Conservation (phyloP, 2,329 filamentous ascomycete species). For the Ophiostoma novo-ulmi region DNA sequence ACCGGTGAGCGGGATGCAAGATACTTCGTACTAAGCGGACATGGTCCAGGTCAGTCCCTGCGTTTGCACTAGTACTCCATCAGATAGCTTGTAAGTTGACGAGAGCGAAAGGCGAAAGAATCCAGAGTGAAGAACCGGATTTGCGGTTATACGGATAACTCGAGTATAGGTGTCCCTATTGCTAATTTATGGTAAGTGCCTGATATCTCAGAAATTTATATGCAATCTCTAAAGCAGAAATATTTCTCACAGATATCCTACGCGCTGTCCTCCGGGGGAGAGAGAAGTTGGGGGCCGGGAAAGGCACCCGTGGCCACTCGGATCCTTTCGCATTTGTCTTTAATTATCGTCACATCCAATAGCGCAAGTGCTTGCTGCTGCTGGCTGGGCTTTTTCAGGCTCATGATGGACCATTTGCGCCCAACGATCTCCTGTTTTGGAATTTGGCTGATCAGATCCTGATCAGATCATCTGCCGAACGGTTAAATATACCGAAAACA, state of each 20-base stretch:
- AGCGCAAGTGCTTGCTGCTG: background rate
- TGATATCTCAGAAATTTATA: background rate
- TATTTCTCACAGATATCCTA: background rate
- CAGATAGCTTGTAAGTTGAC: background rate
- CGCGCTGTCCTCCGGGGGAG: background rate
- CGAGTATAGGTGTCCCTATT: background rate
- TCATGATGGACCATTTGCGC: background rate
- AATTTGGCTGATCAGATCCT: background rate
- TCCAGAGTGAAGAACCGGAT: background rate
- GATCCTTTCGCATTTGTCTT: background rate
- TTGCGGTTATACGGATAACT: background rate
- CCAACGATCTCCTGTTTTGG: background rate
- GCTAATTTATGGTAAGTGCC: background rate
- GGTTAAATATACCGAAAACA: background rate
- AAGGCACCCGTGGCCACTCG: background rate
- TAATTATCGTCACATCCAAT: background rate
- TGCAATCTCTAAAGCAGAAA: background rate
- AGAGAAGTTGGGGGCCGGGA: background rate
- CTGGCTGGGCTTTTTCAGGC: background rate
- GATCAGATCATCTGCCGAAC: background rate
- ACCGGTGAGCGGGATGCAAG: constrained; percentile 7
- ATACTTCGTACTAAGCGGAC: background rate
- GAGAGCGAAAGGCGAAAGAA: background rate
- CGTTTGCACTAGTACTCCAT: background rate
- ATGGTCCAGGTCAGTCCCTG: background rate